A percentile compares a stretch with the other conserved stretches of the same genome.
Evolutionary conservation across 192 early-diverging fungal species (phyloP).

Genomic region (Coemansia sp.): DNA sequence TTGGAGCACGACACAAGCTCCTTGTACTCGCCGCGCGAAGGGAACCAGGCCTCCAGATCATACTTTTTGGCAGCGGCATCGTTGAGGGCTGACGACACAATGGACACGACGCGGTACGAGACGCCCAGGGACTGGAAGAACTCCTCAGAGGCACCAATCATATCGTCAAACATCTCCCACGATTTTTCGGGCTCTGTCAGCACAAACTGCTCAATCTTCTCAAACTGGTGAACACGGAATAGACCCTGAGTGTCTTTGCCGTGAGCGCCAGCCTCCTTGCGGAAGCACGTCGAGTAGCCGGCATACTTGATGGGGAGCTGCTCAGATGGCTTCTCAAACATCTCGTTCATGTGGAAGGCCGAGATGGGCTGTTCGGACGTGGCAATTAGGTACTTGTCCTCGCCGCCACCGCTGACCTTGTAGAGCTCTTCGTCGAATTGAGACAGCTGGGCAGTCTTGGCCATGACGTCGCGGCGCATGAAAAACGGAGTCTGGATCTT

Average conservation of each 20-base stretch:
- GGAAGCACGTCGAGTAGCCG: constrained; percentile 98
- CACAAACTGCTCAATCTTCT: constrained; percentile 99
- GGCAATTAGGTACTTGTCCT: constrained; percentile 97
- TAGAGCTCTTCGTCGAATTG: constrained; percentile 99
- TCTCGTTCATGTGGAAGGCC: constrained; percentile 92
- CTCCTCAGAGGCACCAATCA: constrained; percentile 87
- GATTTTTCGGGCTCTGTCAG: constrained; percentile 95
- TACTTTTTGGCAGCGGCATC: constrained; percentile 99
- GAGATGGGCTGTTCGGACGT: constrained; percentile 99
- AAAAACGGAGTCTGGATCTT: constrained; percentile 98
- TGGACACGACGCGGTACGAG: constrained; percentile 91
- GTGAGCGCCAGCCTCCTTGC: constrained; percentile 97
- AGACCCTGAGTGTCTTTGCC: constrained; percentile 98
- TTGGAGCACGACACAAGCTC: constrained; percentile 98
- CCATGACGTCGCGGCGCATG: constrained; percentile 96
- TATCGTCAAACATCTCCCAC: constrained; percentile 98
- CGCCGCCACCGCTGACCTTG: constrained; percentile 78
- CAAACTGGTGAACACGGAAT: constrained; percentile 99
- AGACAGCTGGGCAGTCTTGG: constrained; percentile 95
- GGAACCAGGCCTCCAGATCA: constrained; percentile 99
- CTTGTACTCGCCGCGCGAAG: constrained; percentile 96
- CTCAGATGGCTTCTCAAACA: constrained; percentile 87
- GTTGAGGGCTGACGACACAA: constrained; percentile 97
- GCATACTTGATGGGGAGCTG: constrained; percentile 93
- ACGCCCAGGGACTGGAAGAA: constrained; percentile 94